These are phyloP conservation scores for Naganishia sp. DNA, from an alignment of 1,284 basidiomycete genomes.

Conservation along the genomic window DNA sequence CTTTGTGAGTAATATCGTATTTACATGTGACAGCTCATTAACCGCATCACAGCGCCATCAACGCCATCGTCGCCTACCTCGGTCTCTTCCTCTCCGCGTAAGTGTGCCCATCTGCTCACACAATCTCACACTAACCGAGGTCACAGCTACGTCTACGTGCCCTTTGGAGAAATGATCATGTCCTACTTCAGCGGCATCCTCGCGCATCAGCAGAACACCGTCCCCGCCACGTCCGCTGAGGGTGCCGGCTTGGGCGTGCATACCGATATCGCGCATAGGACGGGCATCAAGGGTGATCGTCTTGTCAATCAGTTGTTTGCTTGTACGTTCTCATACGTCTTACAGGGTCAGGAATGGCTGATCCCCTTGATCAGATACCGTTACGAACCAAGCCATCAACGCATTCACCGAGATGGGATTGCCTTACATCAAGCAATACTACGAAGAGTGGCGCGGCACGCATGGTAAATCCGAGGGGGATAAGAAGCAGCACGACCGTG, in stretches of 20 bases:
- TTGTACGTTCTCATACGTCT: constrained; percentile 40
- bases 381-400: constrained; percentile 86
- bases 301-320: constrained; percentile 93
- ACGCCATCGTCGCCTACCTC: constrained; percentile 84
- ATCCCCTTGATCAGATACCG: constrained; percentile 62
- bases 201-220: constrained; percentile 34
- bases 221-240: constrained; percentile 36
- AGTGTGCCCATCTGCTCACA: constrained; percentile 25
- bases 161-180: constrained; percentile 85
- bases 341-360: background rate
- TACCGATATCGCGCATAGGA: constrained; percentile 58
- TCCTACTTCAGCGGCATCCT: constrained; percentile 57
- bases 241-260: constrained; percentile 56
- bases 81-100: constrained; percentile 74
- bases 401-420: constrained; percentile 81
- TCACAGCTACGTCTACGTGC: constrained; percentile 75
- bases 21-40: background rate
- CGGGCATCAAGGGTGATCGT: constrained; percentile 61
- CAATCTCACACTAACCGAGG: background rate
- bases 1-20: constrained; percentile 59
- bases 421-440: constrained; percentile 72
- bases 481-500: constrained; percentile 35
- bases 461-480: constrained; percentile 32
- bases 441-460: constrained; percentile 25
- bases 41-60: constrained; percentile 60